Evolutionary conservation across 2,329 filamentous ascomycete species (phyloP).

Genomic region (Bipolaris gigantea): DNA sequence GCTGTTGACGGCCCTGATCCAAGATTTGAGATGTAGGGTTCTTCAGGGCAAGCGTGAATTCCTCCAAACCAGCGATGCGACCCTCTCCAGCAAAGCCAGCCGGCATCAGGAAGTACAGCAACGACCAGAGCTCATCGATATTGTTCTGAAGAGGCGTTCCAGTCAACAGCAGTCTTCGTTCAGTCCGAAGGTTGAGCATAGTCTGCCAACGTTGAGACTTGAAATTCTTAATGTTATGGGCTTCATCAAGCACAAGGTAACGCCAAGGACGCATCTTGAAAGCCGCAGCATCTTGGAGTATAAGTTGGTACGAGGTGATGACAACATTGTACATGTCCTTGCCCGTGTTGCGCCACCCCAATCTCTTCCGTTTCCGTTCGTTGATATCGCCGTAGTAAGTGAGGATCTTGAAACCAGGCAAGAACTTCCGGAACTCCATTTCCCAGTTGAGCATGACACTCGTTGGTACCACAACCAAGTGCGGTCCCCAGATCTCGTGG

Average conservation of each 20-base stretch:
- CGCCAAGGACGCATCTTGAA: slow-evolving; percentile 94
- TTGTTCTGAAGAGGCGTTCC: slow-evolving; percentile 98
- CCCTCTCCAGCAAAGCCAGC: slow-evolving; percentile 80
- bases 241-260: slow-evolving; percentile 97
- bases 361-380: slow-evolving; percentile 85
- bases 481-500: slow-evolving; percentile 91
- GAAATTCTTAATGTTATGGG: slow-evolving; percentile 99
- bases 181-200: slow-evolving; percentile 88
- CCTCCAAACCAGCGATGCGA: slow-evolving; percentile 90
- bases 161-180: slow-evolving; percentile 82
- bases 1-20: slow-evolving; percentile 88
- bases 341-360: slow-evolving; percentile 91
- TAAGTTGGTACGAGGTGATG: slow-evolving; percentile 96
- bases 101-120: slow-evolving; percentile 95
- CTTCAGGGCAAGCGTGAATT: slow-evolving; percentile 95
- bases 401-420: slow-evolving; percentile 95
- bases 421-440: slow-evolving; percentile 99
- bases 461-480: slow-evolving; percentile 93
- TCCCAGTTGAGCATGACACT: slow-evolving; percentile 99
- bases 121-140: slow-evolving; percentile 92
- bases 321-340: slow-evolving; percentile 82
- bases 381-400: slow-evolving; percentile 95
- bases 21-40: slow-evolving; percentile 95
- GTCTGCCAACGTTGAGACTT: slow-evolving; percentile 97
- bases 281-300: slow-evolving; percentile 89